phyloP scores from a whole-genome alignment of 192 early-diverging fungal genomes.

The Backusella morwellensis region DNA sequence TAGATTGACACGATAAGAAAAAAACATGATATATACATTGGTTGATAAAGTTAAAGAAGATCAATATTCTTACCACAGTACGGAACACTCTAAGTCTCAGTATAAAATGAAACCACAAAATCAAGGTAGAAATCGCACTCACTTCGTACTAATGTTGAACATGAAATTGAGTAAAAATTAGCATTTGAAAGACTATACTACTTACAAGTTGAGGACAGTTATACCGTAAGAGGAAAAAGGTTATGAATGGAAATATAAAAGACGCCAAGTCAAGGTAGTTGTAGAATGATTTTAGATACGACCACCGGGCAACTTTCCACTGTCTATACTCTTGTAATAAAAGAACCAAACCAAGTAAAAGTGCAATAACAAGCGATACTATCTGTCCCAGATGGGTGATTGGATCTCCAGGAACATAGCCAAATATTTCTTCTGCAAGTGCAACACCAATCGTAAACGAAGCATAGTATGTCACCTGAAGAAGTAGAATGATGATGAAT shows the following conservation, averaged over 20 bases:
- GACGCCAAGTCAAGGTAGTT: conserved; percentile 3
- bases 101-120: conserved; percentile 20
- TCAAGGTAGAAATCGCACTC: not conserved
- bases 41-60: not conserved
- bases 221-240: not conserved
- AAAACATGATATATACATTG: not conserved
- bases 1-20: not conserved
- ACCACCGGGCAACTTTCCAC: not conserved
- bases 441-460: not conserved
- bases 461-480: conserved; percentile 6
- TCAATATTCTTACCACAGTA: not conserved
- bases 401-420: not conserved
- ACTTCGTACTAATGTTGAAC: not conserved
- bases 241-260: not conserved
- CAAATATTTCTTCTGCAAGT: not conserved
- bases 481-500: not conserved
- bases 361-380: not conserved
- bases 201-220: not conserved
- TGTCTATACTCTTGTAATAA: conserved; percentile 3
- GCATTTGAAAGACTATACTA: not conserved
- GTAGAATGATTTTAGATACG: not conserved
- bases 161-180: not conserved
- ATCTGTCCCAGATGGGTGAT: not conserved
- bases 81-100: not conserved
- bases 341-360: not conserved